Percentiles rank a stretch among this genome's conserved stretches.
These are phyloP conservation scores for Daldinia vernicosa DNA, from an alignment of 495 filamentous ascomycete genomes.

Conservation along the genomic window DNA sequence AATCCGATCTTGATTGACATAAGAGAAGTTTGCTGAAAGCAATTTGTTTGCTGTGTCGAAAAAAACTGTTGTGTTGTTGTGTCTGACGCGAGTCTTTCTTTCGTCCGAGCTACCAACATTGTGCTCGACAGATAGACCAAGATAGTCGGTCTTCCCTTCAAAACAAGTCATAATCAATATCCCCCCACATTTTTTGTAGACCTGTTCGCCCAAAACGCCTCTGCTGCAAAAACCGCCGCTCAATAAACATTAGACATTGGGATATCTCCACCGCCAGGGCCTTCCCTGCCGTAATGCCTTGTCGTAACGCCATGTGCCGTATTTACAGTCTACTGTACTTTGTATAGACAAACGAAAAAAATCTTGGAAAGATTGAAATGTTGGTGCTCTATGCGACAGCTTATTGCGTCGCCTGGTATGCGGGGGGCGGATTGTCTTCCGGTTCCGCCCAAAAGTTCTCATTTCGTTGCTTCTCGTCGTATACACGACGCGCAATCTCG, in stretches of 20 bases:
- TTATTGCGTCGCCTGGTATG: slow-evolving; percentile 62
- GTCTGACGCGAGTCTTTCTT: background rate
- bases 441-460: slow-evolving; percentile 56
- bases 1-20: background rate
- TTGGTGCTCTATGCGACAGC: slow-evolving; percentile 16
- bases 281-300: slow-evolving; percentile 9
- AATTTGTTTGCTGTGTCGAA: background rate
- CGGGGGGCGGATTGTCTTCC: slow-evolving; percentile 69
- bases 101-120: slow-evolving; percentile 3
- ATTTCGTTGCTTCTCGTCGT: slow-evolving; percentile 68
- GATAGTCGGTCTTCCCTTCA: slow-evolving; percentile 7
- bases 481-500: slow-evolving; percentile 86
- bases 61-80: background rate
- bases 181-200: slow-evolving; percentile 32
- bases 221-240: slow-evolving; percentile 36
- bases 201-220: slow-evolving; percentile 43
- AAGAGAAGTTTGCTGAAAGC: background rate
- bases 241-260: slow-evolving; percentile 44
- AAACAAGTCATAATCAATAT: background rate
- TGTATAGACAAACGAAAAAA: slow-evolving; percentile 44
- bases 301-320: slow-evolving; percentile 44
- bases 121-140: slow-evolving; percentile 1
- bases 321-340: slow-evolving; percentile 37
- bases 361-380: slow-evolving; percentile 8
- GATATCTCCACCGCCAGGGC: slow-evolving; percentile 37